These are phyloP conservation scores for Russula abietina DNA, from an alignment of 768 basidiomycete genomes.

Conservation along the genomic window DNA sequence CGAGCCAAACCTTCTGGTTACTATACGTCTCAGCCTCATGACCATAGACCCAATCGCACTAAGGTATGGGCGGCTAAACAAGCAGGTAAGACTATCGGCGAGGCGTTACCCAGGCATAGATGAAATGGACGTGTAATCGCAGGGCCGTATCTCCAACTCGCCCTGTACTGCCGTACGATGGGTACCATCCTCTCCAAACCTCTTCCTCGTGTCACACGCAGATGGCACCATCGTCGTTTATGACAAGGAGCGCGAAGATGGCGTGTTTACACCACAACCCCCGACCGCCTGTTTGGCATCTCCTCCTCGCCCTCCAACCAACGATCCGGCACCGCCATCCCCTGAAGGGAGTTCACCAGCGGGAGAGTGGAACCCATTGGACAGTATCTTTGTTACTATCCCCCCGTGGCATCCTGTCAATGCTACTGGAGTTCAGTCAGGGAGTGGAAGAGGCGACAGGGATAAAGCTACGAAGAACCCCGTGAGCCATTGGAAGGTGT, in stretches of 20 bases:
- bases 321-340: slow-evolving; percentile 26
- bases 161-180: slow-evolving; percentile 86
- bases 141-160: slow-evolving; percentile 76
- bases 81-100: slow-evolving; percentile 47
- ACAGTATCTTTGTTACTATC: slow-evolving; percentile 72
- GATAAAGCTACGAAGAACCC: slow-evolving; percentile 77
- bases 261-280: slow-evolving; percentile 58
- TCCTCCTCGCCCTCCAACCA: slow-evolving; percentile 25
- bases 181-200: slow-evolving; percentile 73
- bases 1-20: slow-evolving; percentile 8
- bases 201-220: slow-evolving; percentile 83
- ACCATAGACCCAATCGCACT: slow-evolving; percentile 66
- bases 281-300: slow-evolving; percentile 36
- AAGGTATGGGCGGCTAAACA: slow-evolving; percentile 83
- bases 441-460: slow-evolving; percentile 39
- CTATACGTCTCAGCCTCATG: slow-evolving; percentile 4
- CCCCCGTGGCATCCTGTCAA: slow-evolving; percentile 81
- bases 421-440: slow-evolving; percentile 34
- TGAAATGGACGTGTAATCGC: slow-evolving; percentile 20
- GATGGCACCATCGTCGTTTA: slow-evolving; percentile 87
- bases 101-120: neutral
- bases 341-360: slow-evolving; percentile 30
- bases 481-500: slow-evolving; percentile 84
- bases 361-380: slow-evolving; percentile 69
- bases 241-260: slow-evolving; percentile 88